Conservation (phyloP, 345 rosid species). For the Hirschfeldia incana region DNA sequence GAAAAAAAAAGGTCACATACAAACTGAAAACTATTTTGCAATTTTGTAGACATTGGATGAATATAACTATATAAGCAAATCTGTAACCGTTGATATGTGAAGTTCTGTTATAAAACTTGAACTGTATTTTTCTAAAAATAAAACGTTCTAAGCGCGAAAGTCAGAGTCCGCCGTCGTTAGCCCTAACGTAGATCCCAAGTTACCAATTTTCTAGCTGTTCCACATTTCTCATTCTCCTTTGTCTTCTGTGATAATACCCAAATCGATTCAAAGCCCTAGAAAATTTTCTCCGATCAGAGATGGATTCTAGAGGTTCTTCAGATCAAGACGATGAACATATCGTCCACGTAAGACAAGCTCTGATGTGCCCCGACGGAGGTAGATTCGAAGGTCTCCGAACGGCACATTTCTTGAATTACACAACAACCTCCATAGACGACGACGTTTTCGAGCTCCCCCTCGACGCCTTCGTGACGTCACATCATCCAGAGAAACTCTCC, state of each 20-base stretch:
- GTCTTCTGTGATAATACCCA: background rate
- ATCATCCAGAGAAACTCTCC: constrained; percentile 28
- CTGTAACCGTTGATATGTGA: constrained; percentile 2
- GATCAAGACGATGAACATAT: constrained; percentile 19
- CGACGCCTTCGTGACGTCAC: constrained; percentile 5
- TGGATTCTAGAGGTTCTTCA: constrained; percentile 21
- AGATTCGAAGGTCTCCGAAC: constrained; percentile 30
- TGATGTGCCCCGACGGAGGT: constrained; percentile 40
- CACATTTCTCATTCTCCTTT: background rate
- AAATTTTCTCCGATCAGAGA: background rate
- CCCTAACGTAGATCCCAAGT: constrained; percentile 8
- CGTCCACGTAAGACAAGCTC: constrained; percentile 41
- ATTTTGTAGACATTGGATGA: constrained; percentile 6
- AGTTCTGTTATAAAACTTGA: background rate
- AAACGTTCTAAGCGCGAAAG: background rate
- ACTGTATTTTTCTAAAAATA: background rate
- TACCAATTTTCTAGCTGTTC: constrained; percentile 13
- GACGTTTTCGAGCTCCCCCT: constrained; percentile 27
- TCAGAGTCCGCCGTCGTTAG: background rate
- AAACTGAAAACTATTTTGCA: background rate
- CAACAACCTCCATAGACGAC: constrained; percentile 10
- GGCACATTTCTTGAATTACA: constrained; percentile 39
- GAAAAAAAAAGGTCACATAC: background rate
- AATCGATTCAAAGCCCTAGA: constrained; percentile 6
- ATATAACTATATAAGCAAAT: background rate